Base-by-base conservation (phyloP, 495 filamentous ascomycete genomes). In the Monascus purpureus region DNA sequence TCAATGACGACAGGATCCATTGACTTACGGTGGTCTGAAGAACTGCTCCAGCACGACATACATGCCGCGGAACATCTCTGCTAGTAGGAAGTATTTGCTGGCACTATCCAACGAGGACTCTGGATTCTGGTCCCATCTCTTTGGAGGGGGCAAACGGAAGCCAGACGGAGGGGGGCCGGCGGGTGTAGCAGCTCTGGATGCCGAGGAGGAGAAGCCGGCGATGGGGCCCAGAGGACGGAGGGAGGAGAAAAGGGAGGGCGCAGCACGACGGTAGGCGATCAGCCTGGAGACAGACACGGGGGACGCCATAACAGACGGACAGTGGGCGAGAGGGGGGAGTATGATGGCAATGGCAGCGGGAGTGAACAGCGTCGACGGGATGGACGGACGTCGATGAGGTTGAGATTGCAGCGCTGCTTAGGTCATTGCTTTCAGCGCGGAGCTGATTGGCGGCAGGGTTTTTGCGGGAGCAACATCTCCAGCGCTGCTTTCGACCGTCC, bases 31-130 rank as follows among this genome's bases (percentile, higher is more conserved):
- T 53, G 90, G 81, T 52, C 90, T 64, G 68, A 97, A 97, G 72
- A 79, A 97, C 64, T 97, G 88, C 72, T 97, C 90, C 56, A 97
- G 50, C 54, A 90, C 77, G 32, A 96, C 81, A 50, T 93, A 96
- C 92, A 97, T 95, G 54, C 90, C 90, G 46, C 90, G 74, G 52
- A 82, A 59, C 76, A 97, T 90, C 68, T 97, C 90, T 4, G 80
- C 79, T 68, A 96, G 52, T 39, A 96, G 70, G 58, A 96, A 94
- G 65, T 85, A 94, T 49, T 82, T 80, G 31, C 77, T 82, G n/a
- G 81, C 76, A 58, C 78, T 80, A 54, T 92, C 80, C 26, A 90
- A 53, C 4, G 76, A 69, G 26, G 69, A 71, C 49, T 90, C 80
- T 24, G 68, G 56, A 35, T 71, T 61, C 41, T 83, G 62, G 32